phyloP scores from a whole-genome alignment of 768 basidiomycete genomes.

The Kwoniella dendrophila region DNA sequence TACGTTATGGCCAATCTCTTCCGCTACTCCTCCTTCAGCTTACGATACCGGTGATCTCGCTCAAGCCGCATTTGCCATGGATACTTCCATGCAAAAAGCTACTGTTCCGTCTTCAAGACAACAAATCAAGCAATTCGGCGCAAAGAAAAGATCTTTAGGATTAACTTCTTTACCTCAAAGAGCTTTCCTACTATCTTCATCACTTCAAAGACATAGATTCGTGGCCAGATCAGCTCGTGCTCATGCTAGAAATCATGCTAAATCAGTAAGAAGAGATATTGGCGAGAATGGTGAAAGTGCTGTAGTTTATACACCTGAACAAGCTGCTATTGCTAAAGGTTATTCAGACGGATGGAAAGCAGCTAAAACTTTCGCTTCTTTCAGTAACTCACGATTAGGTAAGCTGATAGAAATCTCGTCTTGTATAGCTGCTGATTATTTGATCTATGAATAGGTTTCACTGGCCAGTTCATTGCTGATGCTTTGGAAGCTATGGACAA shows the following conservation, averaged over 20 bases:
- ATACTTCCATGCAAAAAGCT: constrained; percentile 8
- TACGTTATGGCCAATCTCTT: constrained; percentile 4
- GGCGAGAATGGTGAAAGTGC: neutral
- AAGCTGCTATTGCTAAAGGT: constrained; percentile 58
- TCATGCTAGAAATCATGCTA: constrained; percentile 6
- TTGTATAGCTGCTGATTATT: constrained; percentile 28
- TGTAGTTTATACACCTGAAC: constrained; percentile 29
- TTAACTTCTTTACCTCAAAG: constrained; percentile 30
- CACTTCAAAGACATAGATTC: constrained; percentile 29
- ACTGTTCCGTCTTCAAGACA: constrained; percentile 32
- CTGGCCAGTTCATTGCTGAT: constrained; percentile 65
- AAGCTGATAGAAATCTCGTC: constrained; percentile 28
- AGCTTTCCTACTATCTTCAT: constrained; percentile 35
- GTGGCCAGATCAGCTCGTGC: constrained; percentile 22
- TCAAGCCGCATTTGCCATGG: constrained; percentile 19
- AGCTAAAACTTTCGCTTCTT: constrained; percentile 63
- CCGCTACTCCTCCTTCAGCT: neutral
- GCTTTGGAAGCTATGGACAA: constrained; percentile 57
- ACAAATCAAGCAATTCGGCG: constrained; percentile 8
- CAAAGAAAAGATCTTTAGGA: constrained; percentile 17
- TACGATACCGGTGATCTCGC: neutral
- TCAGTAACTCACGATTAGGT: constrained; percentile 52
- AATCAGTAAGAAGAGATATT: constrained; percentile 1
- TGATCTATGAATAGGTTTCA: constrained; percentile 61
- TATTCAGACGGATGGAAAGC: constrained; percentile 67